These are phyloP conservation scores for Camellia granthamiana DNA, from an alignment of 148 eudicot genomes.

Conservation along the genomic window DNA sequence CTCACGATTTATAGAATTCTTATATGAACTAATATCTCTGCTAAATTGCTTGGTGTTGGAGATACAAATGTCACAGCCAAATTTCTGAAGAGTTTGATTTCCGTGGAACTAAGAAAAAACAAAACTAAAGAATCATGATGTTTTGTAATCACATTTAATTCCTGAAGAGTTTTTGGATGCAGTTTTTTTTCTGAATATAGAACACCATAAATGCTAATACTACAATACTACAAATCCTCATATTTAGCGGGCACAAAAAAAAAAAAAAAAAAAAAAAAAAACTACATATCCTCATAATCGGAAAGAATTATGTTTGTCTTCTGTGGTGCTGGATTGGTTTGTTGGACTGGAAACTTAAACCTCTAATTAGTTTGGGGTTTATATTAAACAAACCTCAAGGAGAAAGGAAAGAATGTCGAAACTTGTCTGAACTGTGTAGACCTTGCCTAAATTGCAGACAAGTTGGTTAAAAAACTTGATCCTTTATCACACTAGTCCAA, in stretches of 20 bases:
- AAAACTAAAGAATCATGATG: neutral
- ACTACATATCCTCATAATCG: neutral
- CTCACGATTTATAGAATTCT: neutral
- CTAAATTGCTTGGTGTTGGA: neutral
- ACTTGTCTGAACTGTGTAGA: neutral
- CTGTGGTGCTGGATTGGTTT: neutral
- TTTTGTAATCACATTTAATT: too few species aligned
- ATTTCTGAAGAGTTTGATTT: neutral
- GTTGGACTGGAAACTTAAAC: slow-evolving; percentile 3
- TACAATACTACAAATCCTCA: neutral
- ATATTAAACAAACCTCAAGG: neutral
- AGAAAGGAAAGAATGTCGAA: neutral
- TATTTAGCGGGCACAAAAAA: too few species aligned
- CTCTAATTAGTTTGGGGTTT: neutral
- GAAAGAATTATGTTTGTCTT: neutral
- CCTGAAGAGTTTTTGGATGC: neutral
- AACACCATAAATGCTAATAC: neutral
- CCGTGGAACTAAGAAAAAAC: neutral
- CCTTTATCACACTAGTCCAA: neutral
- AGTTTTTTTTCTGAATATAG: neutral
- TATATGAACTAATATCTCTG: neutral
- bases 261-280: too few species aligned
- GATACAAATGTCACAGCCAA: neutral
- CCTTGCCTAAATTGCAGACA: neutral
- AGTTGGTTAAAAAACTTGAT: neutral